Conservation (phyloP, 2,329 filamentous ascomycete genomes). For the Colletotrichum aenigma region DNA sequence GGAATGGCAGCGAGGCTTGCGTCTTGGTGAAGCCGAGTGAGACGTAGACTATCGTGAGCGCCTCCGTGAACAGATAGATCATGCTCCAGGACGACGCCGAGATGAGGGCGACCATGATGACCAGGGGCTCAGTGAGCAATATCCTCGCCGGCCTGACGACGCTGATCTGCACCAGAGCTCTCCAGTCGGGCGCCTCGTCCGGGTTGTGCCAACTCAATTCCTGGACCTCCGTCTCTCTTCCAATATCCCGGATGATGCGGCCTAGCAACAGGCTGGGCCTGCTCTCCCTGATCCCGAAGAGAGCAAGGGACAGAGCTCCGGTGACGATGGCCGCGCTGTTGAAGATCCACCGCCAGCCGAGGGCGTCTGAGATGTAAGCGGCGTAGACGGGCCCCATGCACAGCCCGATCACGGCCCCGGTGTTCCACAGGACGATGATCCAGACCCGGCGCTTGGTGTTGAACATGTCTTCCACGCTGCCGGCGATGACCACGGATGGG, state of each 20-base stretch:
- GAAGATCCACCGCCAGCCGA: conserved; percentile 51
- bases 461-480: conserved; percentile 55
- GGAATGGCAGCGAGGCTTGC: conserved; percentile 41
- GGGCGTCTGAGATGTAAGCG: conserved; percentile 38
- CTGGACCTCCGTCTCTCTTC: conserved; percentile 2
- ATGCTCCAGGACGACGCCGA: conserved; percentile 46
- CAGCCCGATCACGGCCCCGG: conserved; percentile 44
- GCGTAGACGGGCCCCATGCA: conserved; percentile 47
- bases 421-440: conserved; percentile 49
- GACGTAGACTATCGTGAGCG: conserved; percentile 41
- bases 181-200: conserved; percentile 39
- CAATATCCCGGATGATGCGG: conserved; percentile 19
- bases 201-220: conserved; percentile 36
- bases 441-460: conserved; percentile 48
- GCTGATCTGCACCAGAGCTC: conserved; percentile 39
- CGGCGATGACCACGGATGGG: conserved; percentile 49
- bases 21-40: conserved; percentile 34
- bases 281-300: conserved; percentile 44
- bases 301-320: conserved; percentile 33
- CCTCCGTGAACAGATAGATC: conserved; percentile 54
- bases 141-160: conserved; percentile 44
- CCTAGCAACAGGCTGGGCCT: conserved; percentile 46
- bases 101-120: conserved; percentile 46
- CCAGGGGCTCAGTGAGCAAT: conserved; percentile 50
- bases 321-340: conserved; percentile 43